A percentile compares a stretch with the other conserved stretches of the same genome.
phyloP scores from a whole-genome alignment of 176 grass and related monocot genomes.

The Aegilops sharonensis region DNA sequence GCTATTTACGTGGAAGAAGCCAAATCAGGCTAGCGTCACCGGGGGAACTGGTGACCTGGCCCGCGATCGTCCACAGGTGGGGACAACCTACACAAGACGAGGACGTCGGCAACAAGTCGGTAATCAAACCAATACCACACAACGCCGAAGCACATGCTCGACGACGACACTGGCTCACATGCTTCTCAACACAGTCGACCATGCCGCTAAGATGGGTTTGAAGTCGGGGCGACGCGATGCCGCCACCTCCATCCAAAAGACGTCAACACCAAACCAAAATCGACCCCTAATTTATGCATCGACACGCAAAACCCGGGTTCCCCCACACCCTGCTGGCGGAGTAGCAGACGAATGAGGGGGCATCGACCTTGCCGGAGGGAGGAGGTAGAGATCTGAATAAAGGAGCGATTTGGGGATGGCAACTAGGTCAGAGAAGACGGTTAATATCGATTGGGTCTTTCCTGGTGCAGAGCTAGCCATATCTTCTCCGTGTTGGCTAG shows the following conservation, averaged over 20 bases:
- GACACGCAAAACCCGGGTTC: not conserved
- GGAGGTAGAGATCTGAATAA: not conserved
- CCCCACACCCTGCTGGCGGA: no score
- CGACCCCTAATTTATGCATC: not conserved
- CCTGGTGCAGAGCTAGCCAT: no score
- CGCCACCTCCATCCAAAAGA: not conserved
- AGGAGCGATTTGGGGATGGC: not conserved
- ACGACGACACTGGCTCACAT: not conserved
- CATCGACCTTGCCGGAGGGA: not conserved
- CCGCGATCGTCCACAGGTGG: not conserved
- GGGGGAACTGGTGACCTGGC: not conserved
- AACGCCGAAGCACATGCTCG: not conserved
- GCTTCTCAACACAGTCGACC: not conserved
- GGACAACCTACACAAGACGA: not conserved
- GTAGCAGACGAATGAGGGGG: no score
- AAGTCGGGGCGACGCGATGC: not conserved
- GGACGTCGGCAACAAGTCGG: not conserved
- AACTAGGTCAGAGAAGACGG: not conserved
- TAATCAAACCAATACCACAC: not conserved
- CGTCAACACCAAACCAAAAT: not conserved
- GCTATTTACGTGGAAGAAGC: no score
- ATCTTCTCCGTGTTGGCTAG: not conserved
- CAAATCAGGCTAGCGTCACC: not conserved
- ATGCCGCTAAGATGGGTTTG: not conserved
- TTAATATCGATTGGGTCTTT: no score